Evolutionary conservation across 495 filamentous ascomycete species (phyloP).

Genomic region (Aspergillus sparsus): DNA sequence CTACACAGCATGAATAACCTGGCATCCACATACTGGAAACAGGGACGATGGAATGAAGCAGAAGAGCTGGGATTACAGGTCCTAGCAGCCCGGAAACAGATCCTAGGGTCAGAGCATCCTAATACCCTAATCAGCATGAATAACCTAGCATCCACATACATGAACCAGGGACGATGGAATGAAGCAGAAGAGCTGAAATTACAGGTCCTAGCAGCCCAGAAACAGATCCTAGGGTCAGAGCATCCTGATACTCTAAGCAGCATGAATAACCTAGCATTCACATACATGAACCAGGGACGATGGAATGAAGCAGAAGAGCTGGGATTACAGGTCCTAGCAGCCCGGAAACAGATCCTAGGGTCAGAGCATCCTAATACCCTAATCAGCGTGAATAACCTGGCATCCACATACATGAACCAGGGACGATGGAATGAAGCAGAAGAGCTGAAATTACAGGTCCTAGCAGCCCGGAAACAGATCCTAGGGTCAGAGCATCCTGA

Average conservation of each 20-base stretch:
- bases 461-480: conserved; percentile 8
- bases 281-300: conserved; percentile 24
- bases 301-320: conserved; percentile 36
- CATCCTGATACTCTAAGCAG: conserved; percentile 41
- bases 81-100: conserved; percentile 16
- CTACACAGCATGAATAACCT: conserved; percentile 42
- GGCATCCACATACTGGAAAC: conserved; percentile 27
- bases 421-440: conserved; percentile 6
- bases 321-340: conserved; percentile 25
- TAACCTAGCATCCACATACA: conserved; percentile 26
- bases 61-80: conserved; percentile 33
- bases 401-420: conserved; percentile 13
- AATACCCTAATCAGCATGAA: conserved; percentile 32
- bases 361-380: conserved; percentile 28
- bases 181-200: conserved; percentile 7
- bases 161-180: not conserved
- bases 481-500: conserved; percentile 27
- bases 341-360: conserved; percentile 21
- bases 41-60: conserved; percentile 32
- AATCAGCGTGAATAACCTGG: conserved; percentile 34
- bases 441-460: not conserved
- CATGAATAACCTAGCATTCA: conserved; percentile 41
- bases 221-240: conserved; percentile 1
- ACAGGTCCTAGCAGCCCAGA: conserved; percentile 1
- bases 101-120: conserved; percentile 27